Evolutionary conservation across 179 eudicot genomes (phyloP).

Genomic region (Pouteria campechiana): DNA sequence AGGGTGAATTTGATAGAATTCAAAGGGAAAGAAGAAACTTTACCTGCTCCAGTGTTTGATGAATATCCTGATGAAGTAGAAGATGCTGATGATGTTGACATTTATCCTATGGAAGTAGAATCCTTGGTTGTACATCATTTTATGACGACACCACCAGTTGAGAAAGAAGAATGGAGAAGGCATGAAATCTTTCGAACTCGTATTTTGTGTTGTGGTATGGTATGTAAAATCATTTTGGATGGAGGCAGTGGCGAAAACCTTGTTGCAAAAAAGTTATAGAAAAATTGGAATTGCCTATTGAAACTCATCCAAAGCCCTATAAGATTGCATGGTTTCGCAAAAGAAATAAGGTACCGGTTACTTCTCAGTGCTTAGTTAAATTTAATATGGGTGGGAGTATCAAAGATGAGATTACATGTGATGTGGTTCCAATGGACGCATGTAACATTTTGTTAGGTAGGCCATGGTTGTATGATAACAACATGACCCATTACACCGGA

Average conservation of each 20-base stretch:
- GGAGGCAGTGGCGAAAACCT: not conserved
- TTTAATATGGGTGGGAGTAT: not conserved
- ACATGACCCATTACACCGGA: not conserved
- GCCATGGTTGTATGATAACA: not conserved
- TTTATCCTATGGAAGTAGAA: not conserved
- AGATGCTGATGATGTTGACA: not conserved
- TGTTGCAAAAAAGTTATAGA: not conserved
- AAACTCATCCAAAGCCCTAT: not conserved
- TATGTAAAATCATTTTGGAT: conserved; percentile 2
- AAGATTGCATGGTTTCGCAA: not conserved
- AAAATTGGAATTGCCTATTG: not conserved
- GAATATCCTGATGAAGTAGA: not conserved
- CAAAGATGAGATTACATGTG: not conserved
- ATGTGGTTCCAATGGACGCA: not conserved
- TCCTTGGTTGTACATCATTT: not conserved
- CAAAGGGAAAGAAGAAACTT: not conserved
- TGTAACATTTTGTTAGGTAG: not conserved
- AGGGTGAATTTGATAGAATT: not conserved
- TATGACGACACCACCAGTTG: not conserved
- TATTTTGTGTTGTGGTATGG: not conserved
- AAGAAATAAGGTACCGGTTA: not conserved
- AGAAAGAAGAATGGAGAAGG: not conserved
- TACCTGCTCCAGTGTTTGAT: not conserved
- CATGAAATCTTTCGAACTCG: not conserved
- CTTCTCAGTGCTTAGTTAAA: not conserved